Evolutionary conservation across 306 rosid species (phyloP).

Genomic region (Sicyos baderoa): DNA sequence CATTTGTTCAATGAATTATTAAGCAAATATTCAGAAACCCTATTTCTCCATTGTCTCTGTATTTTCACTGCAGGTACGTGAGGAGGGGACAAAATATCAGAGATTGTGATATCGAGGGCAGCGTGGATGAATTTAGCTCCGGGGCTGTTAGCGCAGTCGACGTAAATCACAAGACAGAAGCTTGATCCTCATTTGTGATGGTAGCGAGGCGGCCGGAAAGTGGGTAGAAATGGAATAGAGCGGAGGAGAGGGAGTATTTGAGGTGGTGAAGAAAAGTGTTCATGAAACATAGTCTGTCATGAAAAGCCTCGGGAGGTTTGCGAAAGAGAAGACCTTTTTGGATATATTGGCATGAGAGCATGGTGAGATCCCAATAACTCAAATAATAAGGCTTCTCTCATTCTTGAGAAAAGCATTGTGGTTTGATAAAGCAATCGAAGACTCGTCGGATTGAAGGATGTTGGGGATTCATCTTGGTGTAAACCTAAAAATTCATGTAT

Average conservation of each 20-base stretch:
- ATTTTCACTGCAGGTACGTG: no score
- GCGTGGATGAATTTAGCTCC: slow-evolving; percentile 50
- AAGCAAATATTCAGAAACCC: no score
- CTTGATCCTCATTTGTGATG: slow-evolving; percentile 20
- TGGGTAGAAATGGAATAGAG: slow-evolving; percentile 58
- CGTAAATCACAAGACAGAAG: slow-evolving; percentile 27
- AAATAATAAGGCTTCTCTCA: slow-evolving; percentile 27
- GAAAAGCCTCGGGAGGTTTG: slow-evolving; percentile 29
- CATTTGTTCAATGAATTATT: no score
- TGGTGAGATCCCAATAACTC: slow-evolving; percentile 30
- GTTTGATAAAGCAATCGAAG: slow-evolving; percentile 32
- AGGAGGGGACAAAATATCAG: slow-evolving; percentile 46
- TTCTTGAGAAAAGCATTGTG: slow-evolving; percentile 15
- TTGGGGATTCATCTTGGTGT: background rate
- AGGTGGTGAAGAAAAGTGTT: slow-evolving; percentile 25
- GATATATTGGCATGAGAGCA: slow-evolving; percentile 41
- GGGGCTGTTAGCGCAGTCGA: slow-evolving; percentile 30
- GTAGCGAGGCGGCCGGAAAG: slow-evolving; percentile 46
- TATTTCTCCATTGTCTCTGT: no score
- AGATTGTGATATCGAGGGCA: slow-evolving; percentile 26
- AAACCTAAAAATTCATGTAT: no score
- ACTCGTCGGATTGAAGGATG: slow-evolving; percentile 8
- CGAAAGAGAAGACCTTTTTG: slow-evolving; percentile 62
- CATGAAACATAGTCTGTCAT: slow-evolving; percentile 15
- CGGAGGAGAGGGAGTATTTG: slow-evolving; percentile 42